phyloP scores from a whole-genome alignment of 2,329 filamentous ascomycete genomes.

The Trichoderma endophyticum region DNA sequence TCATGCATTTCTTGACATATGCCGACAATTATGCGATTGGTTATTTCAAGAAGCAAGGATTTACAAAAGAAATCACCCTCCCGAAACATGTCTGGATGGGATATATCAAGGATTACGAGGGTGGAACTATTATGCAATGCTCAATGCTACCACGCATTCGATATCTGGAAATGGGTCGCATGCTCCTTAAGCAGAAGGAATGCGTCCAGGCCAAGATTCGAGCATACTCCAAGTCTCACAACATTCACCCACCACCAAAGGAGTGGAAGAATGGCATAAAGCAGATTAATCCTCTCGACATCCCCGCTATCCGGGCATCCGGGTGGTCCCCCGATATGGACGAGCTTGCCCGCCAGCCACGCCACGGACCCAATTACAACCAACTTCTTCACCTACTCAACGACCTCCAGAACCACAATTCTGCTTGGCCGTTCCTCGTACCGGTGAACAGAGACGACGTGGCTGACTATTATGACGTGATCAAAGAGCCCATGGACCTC shows the following conservation, averaged over 20 bases:
- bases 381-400: constrained; percentile 89
- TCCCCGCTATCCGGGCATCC: constrained; percentile 83
- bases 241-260: constrained; percentile 78
- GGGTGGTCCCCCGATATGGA: constrained; percentile 99
- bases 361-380: constrained; percentile 95
- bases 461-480: constrained; percentile 97
- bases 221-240: constrained; percentile 83
- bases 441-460: constrained; percentile 96
- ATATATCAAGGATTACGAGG: constrained; percentile 99
- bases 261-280: constrained; percentile 76
- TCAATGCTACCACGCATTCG: constrained; percentile 93
- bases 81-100: constrained; percentile 95
- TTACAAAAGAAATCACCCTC: constrained; percentile 96
- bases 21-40: constrained; percentile 98
- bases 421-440: constrained; percentile 90
- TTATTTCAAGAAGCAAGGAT: constrained; percentile 99
- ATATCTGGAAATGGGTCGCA: constrained; percentile 87
- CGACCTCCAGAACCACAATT: constrained; percentile 89
- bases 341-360: constrained; percentile 87
- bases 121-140: constrained; percentile 98
- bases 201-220: constrained; percentile 92
- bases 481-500: constrained; percentile 96
- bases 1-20: constrained; percentile 99
- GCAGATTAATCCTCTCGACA: constrained; percentile 79
- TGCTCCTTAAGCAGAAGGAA: constrained; percentile 97